A percentile compares a stretch with the other conserved stretches of the same genome.
phyloP scores from a whole-genome alignment of 2,329 filamentous ascomycete genomes.

The Phoma herbarum region DNA sequence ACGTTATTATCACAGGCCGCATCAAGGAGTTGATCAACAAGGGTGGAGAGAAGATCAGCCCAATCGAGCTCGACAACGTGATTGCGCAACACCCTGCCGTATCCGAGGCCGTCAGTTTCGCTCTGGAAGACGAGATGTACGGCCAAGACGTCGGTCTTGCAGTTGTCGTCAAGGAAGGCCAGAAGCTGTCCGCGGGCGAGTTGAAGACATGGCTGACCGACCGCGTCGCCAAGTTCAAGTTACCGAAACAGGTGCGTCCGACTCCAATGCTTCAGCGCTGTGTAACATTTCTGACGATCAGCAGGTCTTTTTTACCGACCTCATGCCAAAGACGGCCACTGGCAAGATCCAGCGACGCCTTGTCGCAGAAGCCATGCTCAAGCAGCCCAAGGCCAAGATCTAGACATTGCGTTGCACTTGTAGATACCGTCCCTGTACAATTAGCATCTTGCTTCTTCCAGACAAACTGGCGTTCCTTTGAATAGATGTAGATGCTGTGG shows the following conservation, averaged over 20 bases:
- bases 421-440: constrained; percentile 19
- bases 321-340: constrained; percentile 92
- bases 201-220: constrained; percentile 74
- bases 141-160: constrained; percentile 84
- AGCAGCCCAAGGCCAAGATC: constrained; percentile 64
- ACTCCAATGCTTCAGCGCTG: constrained; percentile 15
- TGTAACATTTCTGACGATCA: constrained; percentile 31
- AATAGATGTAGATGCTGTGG: constrained; percentile 15
- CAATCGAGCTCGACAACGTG: constrained; percentile 87
- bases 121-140: constrained; percentile 81
- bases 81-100: constrained; percentile 77
- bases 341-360: constrained; percentile 87
- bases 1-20: constrained; percentile 85
- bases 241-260: constrained; percentile 75
- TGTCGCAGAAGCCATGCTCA: constrained; percentile 85
- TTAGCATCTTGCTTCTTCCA: constrained; percentile 8
- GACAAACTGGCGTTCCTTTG: constrained; percentile 3
- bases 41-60: constrained; percentile 88
- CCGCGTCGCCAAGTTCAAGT: constrained; percentile 82
- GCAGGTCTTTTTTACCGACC: constrained; percentile 79
- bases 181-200: constrained; percentile 63
- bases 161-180: constrained; percentile 74
- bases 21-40: constrained; percentile 96
- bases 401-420: constrained; percentile 41
- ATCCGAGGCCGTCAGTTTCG: constrained; percentile 83